A percentile compares a stretch with the other conserved stretches of the same genome.
phyloP scores from a whole-genome alignment of 139 green algal genomes.

The Closterium sp. region DNA sequence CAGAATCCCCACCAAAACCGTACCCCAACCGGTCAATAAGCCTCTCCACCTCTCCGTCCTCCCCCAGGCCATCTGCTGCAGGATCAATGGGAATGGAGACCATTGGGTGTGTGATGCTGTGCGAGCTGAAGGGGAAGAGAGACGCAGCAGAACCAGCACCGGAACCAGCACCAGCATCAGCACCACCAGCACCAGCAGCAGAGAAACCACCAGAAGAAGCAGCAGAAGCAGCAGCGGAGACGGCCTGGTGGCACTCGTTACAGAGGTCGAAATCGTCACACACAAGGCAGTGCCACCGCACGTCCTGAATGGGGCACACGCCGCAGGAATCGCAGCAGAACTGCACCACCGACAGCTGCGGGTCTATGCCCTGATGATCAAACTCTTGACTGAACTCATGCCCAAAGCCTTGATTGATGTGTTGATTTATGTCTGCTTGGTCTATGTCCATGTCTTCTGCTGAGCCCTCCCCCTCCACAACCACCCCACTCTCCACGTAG shows the following conservation, averaged over 20 bases:
- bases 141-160: not conserved
- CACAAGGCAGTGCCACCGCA: constrained; percentile 53
- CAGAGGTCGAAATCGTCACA: constrained; percentile 58
- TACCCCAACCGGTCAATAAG: not conserved
- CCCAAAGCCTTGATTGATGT: not conserved
- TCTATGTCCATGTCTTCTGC: not conserved
- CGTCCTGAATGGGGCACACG: constrained; percentile 42
- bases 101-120: constrained; percentile 37
- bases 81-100: constrained; percentile 25
- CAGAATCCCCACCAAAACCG: not conserved
- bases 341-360: constrained; percentile 25
- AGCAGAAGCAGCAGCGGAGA: not conserved
- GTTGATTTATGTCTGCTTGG: not conserved
- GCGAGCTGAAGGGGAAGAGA: not conserved
- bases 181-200: not conserved
- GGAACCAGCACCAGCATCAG: not conserved
- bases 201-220: not conserved
- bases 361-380: not conserved
- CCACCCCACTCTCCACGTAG: not conserved
- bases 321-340: constrained; percentile 55
- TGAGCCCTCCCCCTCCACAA: not conserved
- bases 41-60: constrained; percentile 8
- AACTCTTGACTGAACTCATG: not conserved
- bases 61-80: constrained; percentile 16
- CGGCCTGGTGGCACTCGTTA: constrained; percentile 31